phyloP scores from a whole-genome alignment of 495 filamentous ascomycete genomes.

The Niebla homalea region DNA sequence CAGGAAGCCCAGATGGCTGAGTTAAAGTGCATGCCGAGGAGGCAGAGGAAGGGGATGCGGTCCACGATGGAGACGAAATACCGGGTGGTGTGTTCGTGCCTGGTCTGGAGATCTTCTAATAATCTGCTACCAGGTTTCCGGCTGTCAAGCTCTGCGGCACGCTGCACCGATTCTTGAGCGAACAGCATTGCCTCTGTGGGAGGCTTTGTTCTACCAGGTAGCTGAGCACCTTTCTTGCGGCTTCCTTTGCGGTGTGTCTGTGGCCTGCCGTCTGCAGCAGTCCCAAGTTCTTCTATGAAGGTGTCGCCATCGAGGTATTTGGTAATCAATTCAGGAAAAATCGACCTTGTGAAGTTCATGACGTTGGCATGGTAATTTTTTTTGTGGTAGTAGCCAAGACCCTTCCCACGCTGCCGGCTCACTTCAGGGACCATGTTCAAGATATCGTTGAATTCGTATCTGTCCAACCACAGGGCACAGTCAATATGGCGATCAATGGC shows the following conservation, averaged over 20 bases:
- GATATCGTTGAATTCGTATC: conserved; percentile 1
- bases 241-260: neutral
- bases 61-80: neutral
- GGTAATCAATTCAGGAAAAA: conserved; percentile 21
- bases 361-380: conserved; percentile 20
- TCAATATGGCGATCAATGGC: neutral
- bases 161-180: too few species aligned
- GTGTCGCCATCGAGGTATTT: neutral
- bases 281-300: neutral
- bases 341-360: conserved; percentile 24
- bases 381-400: neutral
- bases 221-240: neutral
- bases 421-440: conserved; percentile 1
- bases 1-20: too few species aligned
- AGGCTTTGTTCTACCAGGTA: neutral
- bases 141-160: neutral
- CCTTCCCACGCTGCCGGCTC: neutral
- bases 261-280: neutral
- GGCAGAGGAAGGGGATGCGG: too few species aligned
- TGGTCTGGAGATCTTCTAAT: neutral
- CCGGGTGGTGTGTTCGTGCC: neutral
- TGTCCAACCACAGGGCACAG: neutral
- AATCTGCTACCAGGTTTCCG: neutral
- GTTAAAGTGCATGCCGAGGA: too few species aligned
- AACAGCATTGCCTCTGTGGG: neutral